phyloP scores from a whole-genome alignment of 2,329 filamentous ascomycete species.

The Colletotrichum neosansevieriae region DNA sequence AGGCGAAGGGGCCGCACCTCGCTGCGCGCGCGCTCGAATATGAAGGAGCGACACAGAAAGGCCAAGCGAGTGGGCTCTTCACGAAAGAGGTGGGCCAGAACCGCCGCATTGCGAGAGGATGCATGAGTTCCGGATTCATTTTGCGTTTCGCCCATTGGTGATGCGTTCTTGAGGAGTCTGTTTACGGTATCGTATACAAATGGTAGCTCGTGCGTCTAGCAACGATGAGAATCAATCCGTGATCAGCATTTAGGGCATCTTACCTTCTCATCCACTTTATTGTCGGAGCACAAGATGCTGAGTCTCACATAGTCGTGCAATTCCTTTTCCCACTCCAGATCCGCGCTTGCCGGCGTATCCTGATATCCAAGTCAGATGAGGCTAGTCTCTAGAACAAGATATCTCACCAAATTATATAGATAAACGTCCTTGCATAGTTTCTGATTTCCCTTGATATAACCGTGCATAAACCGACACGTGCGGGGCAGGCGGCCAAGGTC shows the following conservation, averaged over 20 bases:
- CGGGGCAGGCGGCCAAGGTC: constrained; percentile 66
- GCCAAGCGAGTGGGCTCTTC: constrained; percentile 64
- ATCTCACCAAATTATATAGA: constrained; percentile 64
- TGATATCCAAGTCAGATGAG: constrained; percentile 35
- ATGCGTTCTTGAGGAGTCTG: constrained; percentile 59
- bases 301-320: constrained; percentile 59
- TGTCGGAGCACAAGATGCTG: constrained; percentile 54
- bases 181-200: constrained; percentile 62
- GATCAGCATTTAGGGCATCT: constrained; percentile 11
- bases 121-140: constrained; percentile 52
- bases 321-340: constrained; percentile 57
- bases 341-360: constrained; percentile 50
- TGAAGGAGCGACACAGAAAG: constrained; percentile 73
- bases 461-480: constrained; percentile 65
- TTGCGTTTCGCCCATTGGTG: constrained; percentile 48
- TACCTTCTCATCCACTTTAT: constrained; percentile 55
- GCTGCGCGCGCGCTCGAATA: constrained; percentile 69
- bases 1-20: constrained; percentile 37
- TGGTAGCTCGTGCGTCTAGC: constrained; percentile 56
- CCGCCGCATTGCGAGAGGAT: constrained; percentile 60
- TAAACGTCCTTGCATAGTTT: constrained; percentile 74
- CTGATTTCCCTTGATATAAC: constrained; percentile 68
- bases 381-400: not conserved
- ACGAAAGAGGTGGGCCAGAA: constrained; percentile 60
- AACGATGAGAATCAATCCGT: not conserved